A percentile compares a stretch with the other conserved stretches of the same genome.
phyloP scores from a whole-genome alignment of 2,329 filamentous ascomycete species.

The Zasmidium cellare region DNA sequence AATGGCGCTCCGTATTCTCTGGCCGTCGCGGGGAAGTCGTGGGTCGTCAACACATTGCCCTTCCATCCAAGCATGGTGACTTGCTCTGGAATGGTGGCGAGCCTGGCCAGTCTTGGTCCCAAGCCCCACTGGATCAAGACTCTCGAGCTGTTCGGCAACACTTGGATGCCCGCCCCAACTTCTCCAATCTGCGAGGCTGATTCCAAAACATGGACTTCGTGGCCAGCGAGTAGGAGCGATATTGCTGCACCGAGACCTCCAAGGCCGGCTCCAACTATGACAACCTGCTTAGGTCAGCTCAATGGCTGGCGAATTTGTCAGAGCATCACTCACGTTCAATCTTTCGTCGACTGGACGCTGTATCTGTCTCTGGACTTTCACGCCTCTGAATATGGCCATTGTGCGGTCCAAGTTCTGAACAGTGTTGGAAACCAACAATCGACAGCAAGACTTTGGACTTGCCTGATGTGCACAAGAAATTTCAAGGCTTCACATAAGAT shows the following conservation, averaged over 20 bases:
- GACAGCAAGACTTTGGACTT: no score
- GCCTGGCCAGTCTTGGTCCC: constrained; percentile 39
- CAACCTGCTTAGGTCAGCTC: constrained; percentile 36
- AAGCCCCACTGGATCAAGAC: constrained; percentile 54
- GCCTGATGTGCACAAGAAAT: no score
- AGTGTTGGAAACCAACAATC: no score
- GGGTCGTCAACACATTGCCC: constrained; percentile 48
- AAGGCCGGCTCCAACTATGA: constrained; percentile 58
- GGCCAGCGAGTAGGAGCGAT: constrained; percentile 46
- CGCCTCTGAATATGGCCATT: not conserved
- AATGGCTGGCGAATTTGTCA: no score
- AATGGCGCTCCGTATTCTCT: constrained; percentile 44
- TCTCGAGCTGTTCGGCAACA: constrained; percentile 50
- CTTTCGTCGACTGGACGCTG: not conserved
- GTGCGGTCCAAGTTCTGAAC: no score
- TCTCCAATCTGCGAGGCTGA: constrained; percentile 49
- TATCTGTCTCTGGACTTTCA: not conserved
- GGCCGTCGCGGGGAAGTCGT: constrained; percentile 46
- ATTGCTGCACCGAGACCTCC: constrained; percentile 56
- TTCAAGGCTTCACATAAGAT: no score
- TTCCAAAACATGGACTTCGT: constrained; percentile 52
- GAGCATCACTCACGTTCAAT: no score
- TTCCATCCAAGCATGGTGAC: constrained; percentile 57
- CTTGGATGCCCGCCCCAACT: constrained; percentile 54
- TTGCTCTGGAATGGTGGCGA: constrained; percentile 44